Evolutionary conservation across 371 early-diverging fungal genomes (phyloP).

Genomic region (Mycotypha africana): DNA sequence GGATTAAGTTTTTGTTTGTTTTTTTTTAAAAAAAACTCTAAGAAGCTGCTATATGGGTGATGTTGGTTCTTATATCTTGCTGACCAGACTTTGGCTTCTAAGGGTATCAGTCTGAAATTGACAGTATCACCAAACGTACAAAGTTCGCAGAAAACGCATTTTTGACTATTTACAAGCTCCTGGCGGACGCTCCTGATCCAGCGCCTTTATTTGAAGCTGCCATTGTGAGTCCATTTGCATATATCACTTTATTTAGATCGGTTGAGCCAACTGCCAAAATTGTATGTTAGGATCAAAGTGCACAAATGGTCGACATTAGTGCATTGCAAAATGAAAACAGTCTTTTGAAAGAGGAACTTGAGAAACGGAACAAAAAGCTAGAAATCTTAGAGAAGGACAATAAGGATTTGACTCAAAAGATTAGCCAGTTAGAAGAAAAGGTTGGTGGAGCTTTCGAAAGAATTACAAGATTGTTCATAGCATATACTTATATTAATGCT

Average conservation of each 20-base stretch:
- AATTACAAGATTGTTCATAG: neutral
- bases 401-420: slow-evolving; percentile 46
- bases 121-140: slow-evolving; percentile 76
- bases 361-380: slow-evolving; percentile 40
- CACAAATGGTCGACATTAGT: slow-evolving; percentile 44
- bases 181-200: slow-evolving; percentile 88
- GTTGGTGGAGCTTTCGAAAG: too few species aligned
- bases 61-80: too few species aligned
- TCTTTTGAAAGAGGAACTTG: slow-evolving; percentile 46
- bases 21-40: too few species aligned
- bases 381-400: slow-evolving; percentile 47
- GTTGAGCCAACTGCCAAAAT: too few species aligned
- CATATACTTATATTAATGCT: neutral
- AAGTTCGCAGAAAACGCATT: slow-evolving; percentile 84
- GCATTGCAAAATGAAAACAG: slow-evolving; percentile 49
- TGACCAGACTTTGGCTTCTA: too few species aligned
- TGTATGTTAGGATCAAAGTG: slow-evolving; percentile 68
- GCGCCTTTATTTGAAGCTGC: slow-evolving; percentile 59
- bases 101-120: slow-evolving; percentile 91
- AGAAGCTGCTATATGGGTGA: too few species aligned
- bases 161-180: slow-evolving; percentile 69
- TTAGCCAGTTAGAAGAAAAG: slow-evolving; percentile 44
- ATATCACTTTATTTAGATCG: too few species aligned
- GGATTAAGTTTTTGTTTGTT: too few species aligned
- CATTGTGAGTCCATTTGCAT: slow-evolving; percentile 27